Evolutionary conservation across 345 rosid species (phyloP), one percentile per base, ranked within the genome.

Genomic region (Viola odorata): DNA sequence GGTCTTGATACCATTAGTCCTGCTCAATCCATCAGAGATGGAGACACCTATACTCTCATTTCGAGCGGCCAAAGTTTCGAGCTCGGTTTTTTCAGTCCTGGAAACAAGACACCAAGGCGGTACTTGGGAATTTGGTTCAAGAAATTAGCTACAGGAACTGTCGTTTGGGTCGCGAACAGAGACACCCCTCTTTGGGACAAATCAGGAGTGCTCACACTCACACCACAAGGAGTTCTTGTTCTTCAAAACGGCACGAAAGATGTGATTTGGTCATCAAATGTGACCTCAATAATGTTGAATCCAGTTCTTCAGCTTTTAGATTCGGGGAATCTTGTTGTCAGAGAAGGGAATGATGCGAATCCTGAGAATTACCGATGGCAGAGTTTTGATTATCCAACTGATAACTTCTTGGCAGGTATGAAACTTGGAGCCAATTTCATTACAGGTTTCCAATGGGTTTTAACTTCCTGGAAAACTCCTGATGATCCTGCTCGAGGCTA

Each of bases 401-500:
- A 53, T 23, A 57, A 32, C 9, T 40, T 38, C 3, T 12, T 57
- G 45, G 40, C 60, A 4, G 60, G 16, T 11, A 57, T 57, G 60
- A 57, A 57, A 36, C 14, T 39, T 39, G 60, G 60, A 40, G 4
- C 5, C 7, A 53, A 53, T 11, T 7, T 15, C 10, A 14, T 6
- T 5, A 41, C 36, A 14, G 60, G 60, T 12, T 0, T 57, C 23
- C 47, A 57, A 7, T 3, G 61, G 16, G 44, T 13, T 16, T 40
- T 76, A 51, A 68, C 68, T 23, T 81, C 83, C 4, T 78, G 83
- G 85, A 81, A 60, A 62, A 57, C 69, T 55, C 13, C 16, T 3
- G 40, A 45, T 0, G 69, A 81, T 74, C 83, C 83, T 50, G 76
- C 85, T 0, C 56, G 64, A 3, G 85, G 85, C 0, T 55, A 71